Evolutionary conservation across 176 grass and related monocot species (phyloP).

Genomic region (Triticum urartu): DNA sequence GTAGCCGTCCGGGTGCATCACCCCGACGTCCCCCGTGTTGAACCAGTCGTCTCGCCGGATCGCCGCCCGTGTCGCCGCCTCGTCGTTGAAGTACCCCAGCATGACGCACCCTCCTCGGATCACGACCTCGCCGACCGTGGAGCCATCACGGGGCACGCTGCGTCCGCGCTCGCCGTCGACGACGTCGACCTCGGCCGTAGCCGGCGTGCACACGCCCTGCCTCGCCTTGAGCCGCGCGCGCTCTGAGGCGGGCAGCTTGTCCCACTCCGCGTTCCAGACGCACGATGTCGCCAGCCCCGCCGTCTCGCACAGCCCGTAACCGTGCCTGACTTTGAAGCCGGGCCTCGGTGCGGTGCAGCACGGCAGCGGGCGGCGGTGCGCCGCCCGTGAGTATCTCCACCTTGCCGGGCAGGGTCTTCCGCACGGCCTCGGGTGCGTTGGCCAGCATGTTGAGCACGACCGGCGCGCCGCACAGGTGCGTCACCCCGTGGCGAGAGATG

Average conservation of each 20-base stretch:
- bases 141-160: constrained; percentile 53
- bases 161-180: constrained; percentile 16
- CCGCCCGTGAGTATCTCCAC: constrained; percentile 66
- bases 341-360: constrained; percentile 56
- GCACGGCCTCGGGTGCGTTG: constrained; percentile 41
- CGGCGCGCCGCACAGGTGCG: constrained; percentile 77
- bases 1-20: constrained; percentile 84
- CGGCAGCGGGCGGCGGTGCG: constrained; percentile 60
- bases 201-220: constrained; percentile 59
- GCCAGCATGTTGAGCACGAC: constrained; percentile 87
- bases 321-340: constrained; percentile 71
- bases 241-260: constrained; percentile 50
- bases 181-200: constrained; percentile 9
- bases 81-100: constrained; percentile 68
- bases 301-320: constrained; percentile 74
- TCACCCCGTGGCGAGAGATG: constrained; percentile 38
- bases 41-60: constrained; percentile 60
- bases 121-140: constrained; percentile 67
- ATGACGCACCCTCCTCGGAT: constrained; percentile 53
- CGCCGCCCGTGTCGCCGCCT: constrained; percentile 33
- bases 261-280: constrained; percentile 73
- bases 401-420: constrained; percentile 35
- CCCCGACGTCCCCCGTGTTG: constrained; percentile 3
- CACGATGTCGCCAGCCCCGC: constrained; percentile 55
- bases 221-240: constrained; percentile 69